Evolutionary conservation across 805 yeast species (phyloP).

Genomic region (Tetrapisispora fleetii): DNA sequence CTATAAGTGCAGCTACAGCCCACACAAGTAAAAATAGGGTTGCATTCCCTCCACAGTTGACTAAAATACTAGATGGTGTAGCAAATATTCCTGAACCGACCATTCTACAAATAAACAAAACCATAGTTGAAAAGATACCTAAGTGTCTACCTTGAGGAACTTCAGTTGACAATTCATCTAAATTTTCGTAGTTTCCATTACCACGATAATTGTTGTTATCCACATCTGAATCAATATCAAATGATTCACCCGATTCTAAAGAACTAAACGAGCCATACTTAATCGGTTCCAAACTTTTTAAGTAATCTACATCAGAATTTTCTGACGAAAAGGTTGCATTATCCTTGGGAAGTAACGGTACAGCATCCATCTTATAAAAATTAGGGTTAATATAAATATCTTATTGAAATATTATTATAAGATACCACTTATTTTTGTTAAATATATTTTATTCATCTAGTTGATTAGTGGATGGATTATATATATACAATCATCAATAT

Average conservation of each 20-base stretch:
- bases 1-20: constrained; percentile 49
- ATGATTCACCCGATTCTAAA: not conserved
- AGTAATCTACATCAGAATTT: not conserved
- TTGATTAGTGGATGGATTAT: not conserved
- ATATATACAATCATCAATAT: not conserved
- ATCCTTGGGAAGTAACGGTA: not conserved
- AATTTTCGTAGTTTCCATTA: not conserved
- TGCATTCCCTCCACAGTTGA: constrained; percentile 60
- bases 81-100: constrained; percentile 75
- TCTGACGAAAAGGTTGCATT: not conserved
- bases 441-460: not conserved
- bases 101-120: constrained; percentile 57
- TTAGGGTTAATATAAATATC: not conserved
- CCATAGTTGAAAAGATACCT: constrained; percentile 56
- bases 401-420: too few relatives aligned
- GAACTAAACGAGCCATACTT: constrained; percentile 1
- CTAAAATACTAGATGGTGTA: constrained; percentile 55
- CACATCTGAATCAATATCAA: not conserved
- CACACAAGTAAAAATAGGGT: constrained; percentile 51
- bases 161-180: constrained; percentile 6
- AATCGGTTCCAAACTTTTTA: not conserved
- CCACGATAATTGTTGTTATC: not conserved
- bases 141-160: constrained; percentile 67
- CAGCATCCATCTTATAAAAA: not conserved
- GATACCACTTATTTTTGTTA: too few relatives aligned